Conservation (phyloP, 1,139 yeast genomes). For the Protomyces lactucae-debilis region DNA sequence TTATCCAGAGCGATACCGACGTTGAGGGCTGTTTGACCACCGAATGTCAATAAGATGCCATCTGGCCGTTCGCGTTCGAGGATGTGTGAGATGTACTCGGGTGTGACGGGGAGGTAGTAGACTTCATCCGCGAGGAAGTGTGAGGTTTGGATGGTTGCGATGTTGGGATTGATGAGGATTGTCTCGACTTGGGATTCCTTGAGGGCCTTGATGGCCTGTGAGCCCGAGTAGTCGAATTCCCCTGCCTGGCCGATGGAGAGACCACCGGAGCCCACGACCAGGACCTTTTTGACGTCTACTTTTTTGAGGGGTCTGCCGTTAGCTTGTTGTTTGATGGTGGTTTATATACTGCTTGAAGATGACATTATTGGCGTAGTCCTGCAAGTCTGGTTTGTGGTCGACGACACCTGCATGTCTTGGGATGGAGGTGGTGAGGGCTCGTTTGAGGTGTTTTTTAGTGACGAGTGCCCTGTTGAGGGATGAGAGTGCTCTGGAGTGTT, state of each 20-base stretch:
- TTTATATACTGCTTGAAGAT: not conserved
- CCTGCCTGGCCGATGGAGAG: conserved; percentile 98
- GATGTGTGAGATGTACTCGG: conserved; percentile 89
- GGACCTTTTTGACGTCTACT: conserved; percentile 76
- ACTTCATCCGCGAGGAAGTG: conserved; percentile 93
- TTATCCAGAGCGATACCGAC: conserved; percentile 93
- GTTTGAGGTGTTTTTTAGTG: not conserved
- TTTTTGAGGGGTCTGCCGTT: conserved; percentile 8
- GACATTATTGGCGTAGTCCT: conserved; percentile 19
- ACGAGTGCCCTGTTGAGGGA: not conserved
- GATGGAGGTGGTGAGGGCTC: conserved; percentile 1
- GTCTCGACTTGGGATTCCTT: conserved; percentile 83
- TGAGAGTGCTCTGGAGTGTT: not conserved
- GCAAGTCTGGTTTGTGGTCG: conserved; percentile 23
- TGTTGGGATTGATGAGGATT: conserved; percentile 89
- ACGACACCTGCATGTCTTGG: conserved; percentile 6
- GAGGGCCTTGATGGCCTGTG: conserved; percentile 94
- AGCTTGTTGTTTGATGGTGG: not conserved
- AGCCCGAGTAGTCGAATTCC: conserved; percentile 93
- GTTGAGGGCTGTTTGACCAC: conserved; percentile 96
- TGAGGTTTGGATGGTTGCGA: conserved; percentile 96
- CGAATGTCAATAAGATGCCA: conserved; percentile 89
- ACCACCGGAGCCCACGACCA: conserved; percentile 97
- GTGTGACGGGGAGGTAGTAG: conserved; percentile 87
- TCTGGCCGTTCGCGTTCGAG: conserved; percentile 95